Percentiles rank a stretch among this genome's conserved stretches.
phyloP scores from a whole-genome alignment of 805 yeast genomes.

The Isabelozyma gotoi region DNA sequence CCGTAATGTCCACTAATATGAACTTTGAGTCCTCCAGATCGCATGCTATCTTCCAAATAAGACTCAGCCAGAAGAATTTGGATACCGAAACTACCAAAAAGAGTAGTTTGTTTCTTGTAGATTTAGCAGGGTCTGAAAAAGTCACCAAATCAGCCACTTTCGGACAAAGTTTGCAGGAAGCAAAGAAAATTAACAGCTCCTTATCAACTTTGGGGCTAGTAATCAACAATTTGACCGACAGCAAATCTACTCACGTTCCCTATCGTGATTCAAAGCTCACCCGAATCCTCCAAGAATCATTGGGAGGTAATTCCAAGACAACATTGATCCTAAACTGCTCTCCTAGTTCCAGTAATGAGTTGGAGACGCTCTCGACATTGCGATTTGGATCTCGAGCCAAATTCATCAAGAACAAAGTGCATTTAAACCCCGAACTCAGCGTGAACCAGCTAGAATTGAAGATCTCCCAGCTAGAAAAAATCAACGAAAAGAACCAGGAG shows the following conservation, averaged over 20 bases:
- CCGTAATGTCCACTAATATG: slow-evolving; percentile 64
- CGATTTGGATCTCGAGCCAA: slow-evolving; percentile 77
- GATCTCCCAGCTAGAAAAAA: slow-evolving; percentile 32
- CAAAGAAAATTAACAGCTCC: slow-evolving; percentile 79
- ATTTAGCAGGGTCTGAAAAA: slow-evolving; percentile 86
- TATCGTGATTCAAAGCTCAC: slow-evolving; percentile 80
- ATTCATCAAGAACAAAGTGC: slow-evolving; percentile 62
- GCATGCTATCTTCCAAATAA: slow-evolving; percentile 74
- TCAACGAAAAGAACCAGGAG: slow-evolving; percentile 24
- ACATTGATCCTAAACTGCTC: slow-evolving; percentile 74
- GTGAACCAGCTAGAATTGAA: slow-evolving; percentile 46
- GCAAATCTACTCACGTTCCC: slow-evolving; percentile 63
- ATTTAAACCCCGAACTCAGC: slow-evolving; percentile 59
- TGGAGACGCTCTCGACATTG: slow-evolving; percentile 69
- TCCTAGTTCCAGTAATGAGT: slow-evolving; percentile 52
- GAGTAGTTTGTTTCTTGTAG: slow-evolving; percentile 72
- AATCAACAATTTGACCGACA: slow-evolving; percentile 74
- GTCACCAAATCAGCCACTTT: slow-evolving; percentile 72
- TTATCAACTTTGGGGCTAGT: slow-evolving; percentile 78
- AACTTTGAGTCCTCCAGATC: slow-evolving; percentile 75
- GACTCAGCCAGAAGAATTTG: slow-evolving; percentile 58
- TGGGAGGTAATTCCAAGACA: slow-evolving; percentile 83
- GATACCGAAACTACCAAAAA: slow-evolving; percentile 56
- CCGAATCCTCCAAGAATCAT: slow-evolving; percentile 70
- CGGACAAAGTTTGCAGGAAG: slow-evolving; percentile 76